phyloP scores from a whole-genome alignment of 176 grass and related monocot species.

The Puya raimondii region DNA sequence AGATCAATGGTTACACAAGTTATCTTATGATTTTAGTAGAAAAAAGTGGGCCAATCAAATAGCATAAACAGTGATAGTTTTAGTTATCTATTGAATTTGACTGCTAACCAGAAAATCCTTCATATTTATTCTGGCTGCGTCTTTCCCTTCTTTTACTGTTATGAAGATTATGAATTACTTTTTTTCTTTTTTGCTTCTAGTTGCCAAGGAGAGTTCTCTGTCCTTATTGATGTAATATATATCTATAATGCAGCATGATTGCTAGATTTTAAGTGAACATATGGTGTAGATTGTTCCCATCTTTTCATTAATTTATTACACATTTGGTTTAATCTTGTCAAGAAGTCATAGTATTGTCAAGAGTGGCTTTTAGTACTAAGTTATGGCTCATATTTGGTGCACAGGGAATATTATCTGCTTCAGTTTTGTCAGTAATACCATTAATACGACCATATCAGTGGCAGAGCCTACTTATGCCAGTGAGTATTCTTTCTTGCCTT shows the following conservation, averaged over 20 bases:
- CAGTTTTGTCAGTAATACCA: constrained; percentile 83
- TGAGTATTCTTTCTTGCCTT: constrained; percentile 32
- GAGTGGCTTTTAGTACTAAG: background rate
- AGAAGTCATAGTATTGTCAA: background rate
- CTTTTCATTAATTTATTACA: background rate
- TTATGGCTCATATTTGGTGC: constrained; percentile 16
- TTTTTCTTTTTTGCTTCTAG: background rate
- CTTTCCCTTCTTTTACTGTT: background rate
- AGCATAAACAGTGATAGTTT: too few relatives aligned
- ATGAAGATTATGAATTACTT: background rate
- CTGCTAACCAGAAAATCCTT: background rate
- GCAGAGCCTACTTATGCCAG: constrained; percentile 93
- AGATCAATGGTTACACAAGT: too few relatives aligned
- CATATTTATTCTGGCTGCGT: background rate
- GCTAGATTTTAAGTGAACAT: too few relatives aligned
- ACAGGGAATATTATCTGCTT: constrained; percentile 87
- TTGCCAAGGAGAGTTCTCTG: background rate
- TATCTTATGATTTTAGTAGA: too few relatives aligned
- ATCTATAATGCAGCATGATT: background rate
- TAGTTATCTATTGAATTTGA: too few relatives aligned
- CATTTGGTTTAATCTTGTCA: background rate
- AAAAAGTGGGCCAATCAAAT: too few relatives aligned
- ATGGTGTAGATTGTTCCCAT: background rate
- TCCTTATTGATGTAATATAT: background rate
- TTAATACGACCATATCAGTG: constrained; percentile 92